A percentile compares a stretch with the other conserved stretches of the same genome.
Conservation (phyloP, 1,284 basidiomycete genomes). For the Ceratobasidium sp. region DNA sequence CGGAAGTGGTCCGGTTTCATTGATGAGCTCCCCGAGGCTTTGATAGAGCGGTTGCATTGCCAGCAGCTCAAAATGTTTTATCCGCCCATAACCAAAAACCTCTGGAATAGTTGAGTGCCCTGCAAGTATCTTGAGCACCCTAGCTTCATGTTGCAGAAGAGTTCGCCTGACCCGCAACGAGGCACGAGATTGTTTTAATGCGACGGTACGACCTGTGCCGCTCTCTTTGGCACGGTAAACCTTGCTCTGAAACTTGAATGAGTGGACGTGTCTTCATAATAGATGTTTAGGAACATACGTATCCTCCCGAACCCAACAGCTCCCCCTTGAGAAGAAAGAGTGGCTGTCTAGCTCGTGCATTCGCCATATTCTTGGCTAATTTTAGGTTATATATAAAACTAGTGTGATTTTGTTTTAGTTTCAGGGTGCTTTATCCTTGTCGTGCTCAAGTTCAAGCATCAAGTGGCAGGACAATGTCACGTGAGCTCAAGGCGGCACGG, state of each 20-base stretch:
- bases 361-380: too few species aligned
- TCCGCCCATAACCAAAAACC: conserved; percentile 39
- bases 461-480: too few species aligned
- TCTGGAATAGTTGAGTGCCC: conserved; percentile 46
- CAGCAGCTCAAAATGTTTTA: conserved; percentile 46
- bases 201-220: background rate
- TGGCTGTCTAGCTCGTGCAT: too few species aligned
- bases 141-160: conserved; percentile 43
- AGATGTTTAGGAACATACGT: background rate
- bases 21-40: background rate
- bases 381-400: too few species aligned
- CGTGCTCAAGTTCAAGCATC: too few species aligned
- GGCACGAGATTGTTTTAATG: conserved; percentile 42
- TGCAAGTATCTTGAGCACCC: conserved; percentile 43
- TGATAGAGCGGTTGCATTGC: conserved; percentile 40
- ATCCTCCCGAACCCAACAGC: background rate
- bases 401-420: too few species aligned
- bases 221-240: background rate
- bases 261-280: background rate
- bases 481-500: too few species aligned
- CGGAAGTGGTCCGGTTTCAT: background rate
- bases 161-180: conserved; percentile 42
- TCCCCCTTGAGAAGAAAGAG: background rate
- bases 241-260: background rate
- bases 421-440: too few species aligned